These are phyloP conservation scores for Pseudogymnoascus sp. DNA, from an alignment of 2,329 filamentous ascomycete species.

Conservation along the genomic window DNA sequence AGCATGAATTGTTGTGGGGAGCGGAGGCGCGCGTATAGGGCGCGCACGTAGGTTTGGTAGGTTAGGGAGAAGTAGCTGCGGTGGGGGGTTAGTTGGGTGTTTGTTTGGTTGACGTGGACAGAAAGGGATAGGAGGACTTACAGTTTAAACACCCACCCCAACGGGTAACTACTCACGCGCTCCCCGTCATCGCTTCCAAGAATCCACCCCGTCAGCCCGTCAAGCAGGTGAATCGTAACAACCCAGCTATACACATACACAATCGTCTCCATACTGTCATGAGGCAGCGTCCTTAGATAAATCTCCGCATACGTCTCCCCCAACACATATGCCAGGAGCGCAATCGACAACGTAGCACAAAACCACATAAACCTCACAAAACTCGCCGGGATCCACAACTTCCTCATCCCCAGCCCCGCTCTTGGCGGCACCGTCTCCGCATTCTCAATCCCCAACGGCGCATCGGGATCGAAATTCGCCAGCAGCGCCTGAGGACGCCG, in stretches of 20 bases:
- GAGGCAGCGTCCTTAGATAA: constrained; percentile 58
- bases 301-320: constrained; percentile 64
- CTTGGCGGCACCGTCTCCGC: constrained; percentile 13
- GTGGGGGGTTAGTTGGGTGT: constrained; percentile 6
- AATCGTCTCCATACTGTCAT: constrained; percentile 58
- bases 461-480: constrained; percentile 24
- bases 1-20: constrained; percentile 57
- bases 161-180: constrained; percentile 59
- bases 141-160: constrained; percentile 65
- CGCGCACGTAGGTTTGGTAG: constrained; percentile 64
- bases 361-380: constrained; percentile 66
- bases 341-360: constrained; percentile 54
- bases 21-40: constrained; percentile 59
- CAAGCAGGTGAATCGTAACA: constrained; percentile 55
- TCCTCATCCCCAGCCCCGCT: constrained; percentile 17
- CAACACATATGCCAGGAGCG: constrained; percentile 57
- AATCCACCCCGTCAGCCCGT: constrained; percentile 59
- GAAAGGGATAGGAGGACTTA: constrained; percentile 30
- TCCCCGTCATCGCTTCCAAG: constrained; percentile 58
- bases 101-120: neutral
- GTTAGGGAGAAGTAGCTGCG: constrained; percentile 57
- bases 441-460: constrained; percentile 24
- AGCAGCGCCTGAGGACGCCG: constrained; percentile 32
- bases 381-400: constrained; percentile 53
- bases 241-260: constrained; percentile 66